phyloP scores from a whole-genome alignment of 2,329 filamentous ascomycete genomes.

The Hyphodiscus sp. region DNA sequence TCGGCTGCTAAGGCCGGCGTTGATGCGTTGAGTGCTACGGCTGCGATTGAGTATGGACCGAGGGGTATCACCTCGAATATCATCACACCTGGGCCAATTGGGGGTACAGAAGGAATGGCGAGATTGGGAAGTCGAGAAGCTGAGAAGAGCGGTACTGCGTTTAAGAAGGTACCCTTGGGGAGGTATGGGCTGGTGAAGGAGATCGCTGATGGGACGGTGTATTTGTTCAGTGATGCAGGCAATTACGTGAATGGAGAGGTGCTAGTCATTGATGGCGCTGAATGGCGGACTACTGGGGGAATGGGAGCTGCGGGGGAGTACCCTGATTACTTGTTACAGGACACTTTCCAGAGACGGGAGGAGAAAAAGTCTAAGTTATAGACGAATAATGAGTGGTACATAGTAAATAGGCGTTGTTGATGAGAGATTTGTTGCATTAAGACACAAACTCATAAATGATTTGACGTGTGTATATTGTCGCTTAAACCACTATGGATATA shows the following conservation, averaged over 20 bases:
- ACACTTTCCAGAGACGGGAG: conserved; percentile 12
- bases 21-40: conserved; percentile 72
- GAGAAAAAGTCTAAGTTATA: conserved; percentile 12
- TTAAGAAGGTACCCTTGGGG: conserved; percentile 59
- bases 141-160: conserved; percentile 18
- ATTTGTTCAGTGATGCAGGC: conserved; percentile 76
- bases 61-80: conserved; percentile 82
- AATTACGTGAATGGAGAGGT: conserved; percentile 81
- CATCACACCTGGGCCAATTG: conserved; percentile 74
- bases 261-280: conserved; percentile 62
- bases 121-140: conserved; percentile 40
- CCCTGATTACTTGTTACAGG: conserved; percentile 26
- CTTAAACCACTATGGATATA: too few relatives aligned
- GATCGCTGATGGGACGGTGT: conserved; percentile 89
- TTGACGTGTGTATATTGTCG: too few relatives aligned
- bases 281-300: conserved; percentile 22
- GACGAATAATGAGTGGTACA: neutral
- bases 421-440: too few relatives aligned
- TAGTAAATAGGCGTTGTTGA: too few relatives aligned
- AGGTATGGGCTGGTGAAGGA: conserved; percentile 76
- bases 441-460: too few relatives aligned
- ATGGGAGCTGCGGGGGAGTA: conserved; percentile 18
- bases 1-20: conserved; percentile 85
- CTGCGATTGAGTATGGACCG: conserved; percentile 86
- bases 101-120: conserved; percentile 73